Evolutionary conservation across 257 asterid genomes (phyloP).

Genomic region (Solanum etuberosum): DNA sequence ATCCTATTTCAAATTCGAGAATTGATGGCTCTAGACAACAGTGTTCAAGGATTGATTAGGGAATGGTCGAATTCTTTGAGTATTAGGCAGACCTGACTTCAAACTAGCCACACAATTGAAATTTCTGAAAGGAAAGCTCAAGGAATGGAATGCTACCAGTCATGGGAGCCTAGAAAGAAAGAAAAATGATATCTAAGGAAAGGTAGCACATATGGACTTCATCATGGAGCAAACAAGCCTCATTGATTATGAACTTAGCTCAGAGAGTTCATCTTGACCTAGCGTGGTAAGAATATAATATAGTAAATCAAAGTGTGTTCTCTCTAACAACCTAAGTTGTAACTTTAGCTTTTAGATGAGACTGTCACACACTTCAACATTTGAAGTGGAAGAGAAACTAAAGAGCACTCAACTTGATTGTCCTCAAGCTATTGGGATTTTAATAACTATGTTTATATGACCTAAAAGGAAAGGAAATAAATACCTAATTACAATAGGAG

Average conservation of each 20-base stretch:
- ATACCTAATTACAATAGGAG: background rate
- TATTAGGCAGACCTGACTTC: background rate
- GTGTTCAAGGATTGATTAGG: background rate
- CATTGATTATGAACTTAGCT: background rate
- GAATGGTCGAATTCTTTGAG: background rate
- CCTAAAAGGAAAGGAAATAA: background rate
- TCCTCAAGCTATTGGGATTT: background rate
- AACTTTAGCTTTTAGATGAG: background rate
- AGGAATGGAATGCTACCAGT: background rate
- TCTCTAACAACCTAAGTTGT: background rate
- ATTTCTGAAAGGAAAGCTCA: background rate
- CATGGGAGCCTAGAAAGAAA: background rate
- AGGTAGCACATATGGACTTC: background rate
- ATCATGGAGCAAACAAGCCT: background rate
- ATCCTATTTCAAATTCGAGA: background rate
- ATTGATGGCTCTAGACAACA: background rate
- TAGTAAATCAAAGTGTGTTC: background rate
- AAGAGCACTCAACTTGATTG: background rate
- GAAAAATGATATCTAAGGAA: background rate
- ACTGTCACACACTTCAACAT: background rate
- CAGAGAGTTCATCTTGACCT: background rate
- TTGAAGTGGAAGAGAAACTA: background rate
- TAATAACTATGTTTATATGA: background rate
- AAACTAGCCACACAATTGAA: background rate
- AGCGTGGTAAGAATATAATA: background rate